These are phyloP conservation scores for Colletotrichum sp. DNA, from an alignment of 2,329 filamentous ascomycete genomes.

Conservation along the genomic window DNA sequence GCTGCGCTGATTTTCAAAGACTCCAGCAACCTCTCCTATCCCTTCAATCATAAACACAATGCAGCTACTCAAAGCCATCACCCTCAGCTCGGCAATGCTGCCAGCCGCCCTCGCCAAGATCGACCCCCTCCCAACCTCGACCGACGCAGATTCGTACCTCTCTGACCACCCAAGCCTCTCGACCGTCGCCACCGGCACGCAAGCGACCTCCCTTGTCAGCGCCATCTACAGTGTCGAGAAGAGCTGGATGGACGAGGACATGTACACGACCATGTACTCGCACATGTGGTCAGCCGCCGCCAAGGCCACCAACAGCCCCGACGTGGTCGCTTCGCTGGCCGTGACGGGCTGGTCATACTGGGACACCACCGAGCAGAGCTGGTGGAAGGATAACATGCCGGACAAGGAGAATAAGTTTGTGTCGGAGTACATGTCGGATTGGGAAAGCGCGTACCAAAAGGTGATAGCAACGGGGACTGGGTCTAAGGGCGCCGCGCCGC, in stretches of 20 bases:
- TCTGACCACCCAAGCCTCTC: neutral
- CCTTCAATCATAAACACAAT: neutral
- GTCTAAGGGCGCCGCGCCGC: neutral
- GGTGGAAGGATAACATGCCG: constrained; percentile 10
- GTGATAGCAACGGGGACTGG: neutral
- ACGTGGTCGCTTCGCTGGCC: constrained; percentile 15
- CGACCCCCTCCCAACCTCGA: neutral
- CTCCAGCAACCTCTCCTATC: neutral
- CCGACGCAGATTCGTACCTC: neutral
- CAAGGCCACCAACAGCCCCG: constrained; percentile 14
- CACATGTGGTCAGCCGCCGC: constrained; percentile 22
- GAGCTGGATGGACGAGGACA: neutral
- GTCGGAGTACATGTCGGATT: constrained; percentile 1
- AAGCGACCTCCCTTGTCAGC: constrained; percentile 2
- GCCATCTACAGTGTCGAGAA: constrained; percentile 17
- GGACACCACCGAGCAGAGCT: neutral
- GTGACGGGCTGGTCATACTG: neutral
- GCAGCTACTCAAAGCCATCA: neutral
- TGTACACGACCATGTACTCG: constrained; percentile 12
- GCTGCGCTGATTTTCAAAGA: neutral
- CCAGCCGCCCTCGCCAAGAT: neutral
- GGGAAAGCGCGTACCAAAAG: neutral
- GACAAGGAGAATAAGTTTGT: neutral
- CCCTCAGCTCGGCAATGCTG: neutral
- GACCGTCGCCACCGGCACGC: neutral